Evolutionary conservation across 208 protist species (phyloP), one percentile per base, ranked within the genome.

Genomic region (Wallacemonas sp.): DNA sequence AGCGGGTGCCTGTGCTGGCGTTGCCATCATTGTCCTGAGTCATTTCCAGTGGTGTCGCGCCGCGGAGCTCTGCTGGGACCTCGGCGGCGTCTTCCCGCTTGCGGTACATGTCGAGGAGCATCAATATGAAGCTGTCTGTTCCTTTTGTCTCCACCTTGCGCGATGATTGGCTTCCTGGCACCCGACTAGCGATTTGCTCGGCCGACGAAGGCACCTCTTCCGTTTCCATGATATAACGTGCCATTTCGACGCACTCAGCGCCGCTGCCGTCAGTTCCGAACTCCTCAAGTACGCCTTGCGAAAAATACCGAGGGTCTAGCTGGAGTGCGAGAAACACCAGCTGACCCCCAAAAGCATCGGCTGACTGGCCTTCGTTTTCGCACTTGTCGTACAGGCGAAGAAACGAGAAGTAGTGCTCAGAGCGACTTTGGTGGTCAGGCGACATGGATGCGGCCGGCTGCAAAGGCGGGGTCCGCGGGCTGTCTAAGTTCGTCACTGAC

Each of bases 391-490:
- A 95, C 36, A 95, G 75, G 22, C 84, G 86, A 17, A 95, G 67
- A 73, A 95, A 95, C n/a, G 86, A 92, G 66, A 95, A 95, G 56
- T 92, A 95, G 68, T 95, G 89, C 68, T 95, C 89, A 34, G 85
- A 82, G 15, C 84, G 76, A 33, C 66, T 77, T 21, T 63, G 51
- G 58, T 75, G 70, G 9, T 34, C 17, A 24, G 36, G 19, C 12
- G 51, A 11, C 8, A 39, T 3, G 3, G 46, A 54, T 17, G 22
- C 19, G 9, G n/a, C 5, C 9, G 26, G 26, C 26, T 24, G 9
- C 46, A 54, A 21, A 4, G 26, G 41, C 21, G 56, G 56, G 4
- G 56, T 36, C 12, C 24, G 22, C 5, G 56, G 56, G 19, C 56
- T 62, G 26, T 62, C 56, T 0, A 62, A 39, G 24, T 47, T 49